Evolutionary conservation across 768 basidiomycete species (phyloP), one percentile per base, ranked within the genome.

Genomic region (Coprinopsis strossmayeri): DNA sequence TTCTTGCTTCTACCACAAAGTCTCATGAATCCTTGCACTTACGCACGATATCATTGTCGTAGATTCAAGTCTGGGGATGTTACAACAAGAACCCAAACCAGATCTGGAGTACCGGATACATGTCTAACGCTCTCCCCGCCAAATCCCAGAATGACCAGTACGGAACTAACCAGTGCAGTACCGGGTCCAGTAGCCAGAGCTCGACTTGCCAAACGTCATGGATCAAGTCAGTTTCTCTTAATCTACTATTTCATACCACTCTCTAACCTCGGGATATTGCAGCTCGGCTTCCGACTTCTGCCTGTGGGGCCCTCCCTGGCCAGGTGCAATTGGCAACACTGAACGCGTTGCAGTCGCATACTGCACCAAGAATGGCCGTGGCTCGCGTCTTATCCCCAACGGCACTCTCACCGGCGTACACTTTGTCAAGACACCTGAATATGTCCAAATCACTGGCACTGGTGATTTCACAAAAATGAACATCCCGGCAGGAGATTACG

Each of bases 391-490:
- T 48, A 89, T 91, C 26, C 86, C 85, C 34, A 63, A 70, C 1
- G 84, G 83, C 18, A 70, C 84, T 7, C 66, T 91, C 34, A 65
- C 68, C 20, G 86, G 85, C 46, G 78, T 86, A 0, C 87, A 90
- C 63, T 74, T 81, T 57, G 73, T 87, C 56, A 71, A 70, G 61
- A 84, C 86, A 0, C 71, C 74, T 3, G 72, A 81, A 53, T 88
- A 86, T 57, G 69, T 83, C 15, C 81, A 84, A 60, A 68, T 69
- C 57, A 73, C 69, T 57, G 84, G 87, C 21, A 68, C 76, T 34
- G 84, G 86, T 24, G 78, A 91, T 60, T 72, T 89, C 54, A 86
- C 84, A 20, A 76, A 68, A 53, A 62, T 93, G 58, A 76, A 87
- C 66, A 60, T 92, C 32, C 59, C 60, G 1, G 43, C 57, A 0